Percentiles rank a stretch among this genome's conserved stretches.
Evolutionary conservation across 129 eudicot genomes (phyloP).

Genomic region (sunflower (Helianthus annuus)): DNA sequence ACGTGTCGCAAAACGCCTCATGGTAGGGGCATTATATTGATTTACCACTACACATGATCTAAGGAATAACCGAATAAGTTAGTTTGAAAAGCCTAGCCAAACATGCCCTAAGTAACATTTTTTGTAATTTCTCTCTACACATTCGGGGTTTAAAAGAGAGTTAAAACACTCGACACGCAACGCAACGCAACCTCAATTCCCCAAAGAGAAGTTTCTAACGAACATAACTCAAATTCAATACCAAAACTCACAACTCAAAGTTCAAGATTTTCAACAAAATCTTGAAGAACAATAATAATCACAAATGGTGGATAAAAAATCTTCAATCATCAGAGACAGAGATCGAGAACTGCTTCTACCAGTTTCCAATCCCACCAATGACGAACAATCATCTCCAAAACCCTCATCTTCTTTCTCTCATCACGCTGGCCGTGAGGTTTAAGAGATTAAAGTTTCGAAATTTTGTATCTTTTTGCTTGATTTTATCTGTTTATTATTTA

Average conservation of each 20-base stretch:
- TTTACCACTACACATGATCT: too few species aligned
- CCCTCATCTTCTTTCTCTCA: constrained; percentile 65
- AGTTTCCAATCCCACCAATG: constrained; percentile 51
- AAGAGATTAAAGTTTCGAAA: neutral
- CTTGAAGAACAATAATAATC: constrained; percentile 1
- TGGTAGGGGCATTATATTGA: too few species aligned
- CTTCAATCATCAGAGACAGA: constrained; percentile 55
- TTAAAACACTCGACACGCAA: constrained; percentile 25
- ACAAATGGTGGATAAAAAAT: constrained; percentile 67
- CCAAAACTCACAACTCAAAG: constrained; percentile 5
- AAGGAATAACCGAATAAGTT: too few species aligned
- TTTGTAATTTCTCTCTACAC: neutral
- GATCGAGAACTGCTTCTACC: constrained; percentile 91
- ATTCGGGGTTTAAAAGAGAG: constrained; percentile 21
- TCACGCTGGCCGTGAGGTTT: constrained; percentile 78
- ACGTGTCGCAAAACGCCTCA: too few species aligned
- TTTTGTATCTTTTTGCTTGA: neutral
- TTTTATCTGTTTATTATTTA: constrained; percentile 18
- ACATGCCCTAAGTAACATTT: too few species aligned
- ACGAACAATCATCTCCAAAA: constrained; percentile 45
- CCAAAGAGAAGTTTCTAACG: constrained; percentile 19
- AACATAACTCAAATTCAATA: neutral
- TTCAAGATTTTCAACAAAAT: constrained; percentile 15
- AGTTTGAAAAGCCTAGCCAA: too few species aligned
- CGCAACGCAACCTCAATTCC: constrained; percentile 27